These are phyloP conservation scores for Geotrichum siamense DNA, from an alignment of 1,139 yeast species.

Conservation along the genomic window DNA sequence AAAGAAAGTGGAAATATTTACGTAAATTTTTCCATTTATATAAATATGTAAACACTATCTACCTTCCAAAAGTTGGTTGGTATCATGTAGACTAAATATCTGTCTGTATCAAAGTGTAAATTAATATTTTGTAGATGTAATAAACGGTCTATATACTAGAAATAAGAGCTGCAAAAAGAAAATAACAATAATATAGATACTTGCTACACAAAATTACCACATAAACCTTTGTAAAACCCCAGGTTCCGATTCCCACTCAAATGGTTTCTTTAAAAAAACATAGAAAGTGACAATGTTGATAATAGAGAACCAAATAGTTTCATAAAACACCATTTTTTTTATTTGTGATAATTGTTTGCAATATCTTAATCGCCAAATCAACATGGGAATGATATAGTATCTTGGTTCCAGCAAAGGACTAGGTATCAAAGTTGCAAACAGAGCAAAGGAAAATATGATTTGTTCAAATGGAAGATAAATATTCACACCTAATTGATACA, in stretches of 20 bases:
- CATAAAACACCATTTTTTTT: slow-evolving; percentile 32
- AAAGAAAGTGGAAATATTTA: too few relatives aligned
- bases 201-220: slow-evolving; percentile 74
- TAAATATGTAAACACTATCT: too few relatives aligned
- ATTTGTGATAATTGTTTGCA: slow-evolving; percentile 41
- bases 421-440: slow-evolving; percentile 61
- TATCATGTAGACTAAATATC: too few relatives aligned
- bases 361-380: slow-evolving; percentile 52
- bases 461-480: background rate
- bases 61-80: too few relatives aligned
- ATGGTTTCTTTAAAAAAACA: slow-evolving; percentile 56
- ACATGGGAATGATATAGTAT: slow-evolving; percentile 75
- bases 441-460: slow-evolving; percentile 34
- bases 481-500: background rate
- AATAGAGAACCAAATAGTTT: slow-evolving; percentile 52
- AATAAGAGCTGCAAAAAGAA: too few relatives aligned
- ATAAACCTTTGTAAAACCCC: slow-evolving; percentile 65
- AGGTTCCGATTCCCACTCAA: slow-evolving; percentile 60
- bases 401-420: slow-evolving; percentile 92
- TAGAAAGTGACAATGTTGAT: slow-evolving; percentile 48
- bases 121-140: too few relatives aligned
- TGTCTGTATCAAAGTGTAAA: too few relatives aligned
- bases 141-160: too few relatives aligned
- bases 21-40: too few relatives aligned
- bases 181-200: too few relatives aligned